Evolutionary conservation across 495 filamentous ascomycete species (phyloP), one percentile per base, ranked within the genome.

Genomic region (Hypoxylon rickii): DNA sequence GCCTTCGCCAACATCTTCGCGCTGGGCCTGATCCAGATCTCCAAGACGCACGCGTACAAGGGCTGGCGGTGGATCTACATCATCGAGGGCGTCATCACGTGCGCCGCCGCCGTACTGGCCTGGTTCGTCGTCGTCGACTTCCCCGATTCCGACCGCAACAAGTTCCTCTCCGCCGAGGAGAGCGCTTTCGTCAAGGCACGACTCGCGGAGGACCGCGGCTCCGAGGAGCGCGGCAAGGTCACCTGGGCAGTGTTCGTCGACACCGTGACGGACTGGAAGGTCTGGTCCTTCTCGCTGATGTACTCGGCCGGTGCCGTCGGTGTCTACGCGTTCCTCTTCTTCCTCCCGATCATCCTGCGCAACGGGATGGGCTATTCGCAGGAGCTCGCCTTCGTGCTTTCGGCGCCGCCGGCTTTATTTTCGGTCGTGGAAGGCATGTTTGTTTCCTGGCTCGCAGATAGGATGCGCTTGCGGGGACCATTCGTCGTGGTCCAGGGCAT

Each of bases 331-430:
- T 69, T 83, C 3, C 66, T 76, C 4, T 82, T 75, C 55, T 83
- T 83, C 69, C 61, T 80, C 19, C 78, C 79, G 2, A 68, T 77
- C 29, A 81, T 83, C 48, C 72, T 80, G n/a, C 38, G 36, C 1
- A 52, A 71, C 6, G 71, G 72, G 2, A 77, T 83, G 77, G 79
- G 76, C 10, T 82, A 77, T 53, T 63, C 65, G 6, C 55, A 62
- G 13, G 76, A 62, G 6, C 70, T 65, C 26, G 56, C 76, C 0
- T 74, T 79, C 32, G 73, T 79, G 29, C 65, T 82, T 5, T 85
- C 85, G 1, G 87, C 86, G 0, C 87, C 87, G 56, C 88, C 88
- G 0, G 89, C 89, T 63, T 88, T 88, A 58, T 90, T 84, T 62
- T 81, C 87, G 0, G 81, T 86, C 7, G 73, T 73, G 21, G 54